Evolutionary conservation across 495 filamentous ascomycete species (phyloP).

Genomic region (Daldinia grandis): DNA sequence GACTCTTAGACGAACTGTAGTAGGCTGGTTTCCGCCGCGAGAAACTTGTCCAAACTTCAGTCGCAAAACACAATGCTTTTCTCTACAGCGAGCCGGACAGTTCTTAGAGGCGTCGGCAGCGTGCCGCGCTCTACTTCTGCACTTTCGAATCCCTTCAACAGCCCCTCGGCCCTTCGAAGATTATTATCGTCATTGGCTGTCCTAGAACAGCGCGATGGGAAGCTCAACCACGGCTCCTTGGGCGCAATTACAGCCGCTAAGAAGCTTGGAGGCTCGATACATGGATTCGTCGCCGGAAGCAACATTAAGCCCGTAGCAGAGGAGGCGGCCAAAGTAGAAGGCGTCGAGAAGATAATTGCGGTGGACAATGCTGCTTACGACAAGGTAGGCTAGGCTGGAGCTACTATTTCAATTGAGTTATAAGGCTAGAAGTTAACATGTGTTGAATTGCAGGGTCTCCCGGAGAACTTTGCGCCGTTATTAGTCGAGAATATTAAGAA

Average conservation of each 20-base stretch:
- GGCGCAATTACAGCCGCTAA: constrained; percentile 86
- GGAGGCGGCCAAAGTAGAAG: constrained; percentile 87
- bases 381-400: constrained; percentile 64
- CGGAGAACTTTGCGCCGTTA: constrained; percentile 94
- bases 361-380: constrained; percentile 92
- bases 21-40: background rate
- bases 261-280: constrained; percentile 85
- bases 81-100: constrained; percentile 36
- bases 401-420: background rate
- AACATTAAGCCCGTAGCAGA: constrained; percentile 81
- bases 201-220: constrained; percentile 92
- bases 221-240: constrained; percentile 82
- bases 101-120: constrained; percentile 37
- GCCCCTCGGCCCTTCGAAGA: constrained; percentile 64
- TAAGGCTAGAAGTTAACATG: constrained; percentile 2
- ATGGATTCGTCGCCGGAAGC: constrained; percentile 87
- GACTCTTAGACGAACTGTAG: constrained; percentile 2
- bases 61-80: constrained; percentile 38
- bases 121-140: constrained; percentile 37
- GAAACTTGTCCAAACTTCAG: constrained; percentile 18
- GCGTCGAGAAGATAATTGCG: constrained; percentile 87
- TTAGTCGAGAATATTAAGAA: constrained; percentile 96
- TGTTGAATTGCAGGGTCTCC: constrained; percentile 70
- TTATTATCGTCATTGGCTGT: constrained; percentile 88
- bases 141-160: constrained; percentile 35